Evolutionary conservation across 768 basidiomycete species (phyloP).

Genomic region (Ramaria sp.): DNA sequence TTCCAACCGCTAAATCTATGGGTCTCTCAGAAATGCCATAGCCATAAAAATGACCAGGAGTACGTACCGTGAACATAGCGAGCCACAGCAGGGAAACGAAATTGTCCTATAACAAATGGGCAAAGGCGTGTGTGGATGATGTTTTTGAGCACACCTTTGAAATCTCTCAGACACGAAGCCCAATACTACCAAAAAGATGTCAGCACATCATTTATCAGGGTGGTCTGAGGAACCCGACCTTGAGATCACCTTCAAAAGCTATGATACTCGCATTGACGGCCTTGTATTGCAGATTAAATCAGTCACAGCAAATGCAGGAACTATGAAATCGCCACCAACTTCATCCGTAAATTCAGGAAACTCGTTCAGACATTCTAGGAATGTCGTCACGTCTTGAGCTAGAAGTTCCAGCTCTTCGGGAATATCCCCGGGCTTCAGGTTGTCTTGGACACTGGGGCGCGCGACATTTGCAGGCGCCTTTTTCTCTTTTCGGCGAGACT

Average conservation of each 20-base stretch:
- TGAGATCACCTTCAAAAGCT: constrained; percentile 60
- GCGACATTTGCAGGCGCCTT: constrained; percentile 35
- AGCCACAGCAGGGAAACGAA: constrained; percentile 61
- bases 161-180: constrained; percentile 61
- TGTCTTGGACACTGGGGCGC: constrained; percentile 42
- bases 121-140: not conserved
- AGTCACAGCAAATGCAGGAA: not conserved
- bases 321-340: not conserved
- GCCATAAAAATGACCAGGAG: not conserved
- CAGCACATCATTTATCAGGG: not conserved
- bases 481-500: constrained; percentile 22
- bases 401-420: constrained; percentile 53
- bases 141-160: constrained; percentile 32
- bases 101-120: constrained; percentile 41
- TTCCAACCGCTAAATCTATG: constrained; percentile 13
- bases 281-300: constrained; percentile 34
- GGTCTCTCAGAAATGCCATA: constrained; percentile 59
- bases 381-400: constrained; percentile 56
- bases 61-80: constrained; percentile 46
- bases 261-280: constrained; percentile 56
- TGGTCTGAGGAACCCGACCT: constrained; percentile 27
- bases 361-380: constrained; percentile 62
- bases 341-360: constrained; percentile 55
- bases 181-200: constrained; percentile 44
- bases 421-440: constrained; percentile 53